phyloP scores from a whole-genome alignment of 148 eudicot species.

The Fagopyrum esculentum region DNA sequence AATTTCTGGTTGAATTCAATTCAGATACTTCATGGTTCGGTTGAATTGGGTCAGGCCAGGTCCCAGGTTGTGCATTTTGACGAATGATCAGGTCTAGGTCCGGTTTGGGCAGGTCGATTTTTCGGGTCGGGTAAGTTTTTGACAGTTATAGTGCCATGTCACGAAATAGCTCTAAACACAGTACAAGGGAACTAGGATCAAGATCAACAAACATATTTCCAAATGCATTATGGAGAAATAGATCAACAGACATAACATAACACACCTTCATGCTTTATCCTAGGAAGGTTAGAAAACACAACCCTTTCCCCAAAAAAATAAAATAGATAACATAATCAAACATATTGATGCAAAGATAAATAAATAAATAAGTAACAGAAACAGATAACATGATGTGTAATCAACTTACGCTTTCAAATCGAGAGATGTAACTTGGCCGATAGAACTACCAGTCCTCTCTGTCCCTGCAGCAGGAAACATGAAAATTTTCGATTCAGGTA shows the following conservation, averaged over 20 bases:
- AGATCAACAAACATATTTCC: neutral
- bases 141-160: neutral
- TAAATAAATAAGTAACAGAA: neutral
- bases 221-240: neutral
- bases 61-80: too few relatives aligned
- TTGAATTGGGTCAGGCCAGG: too few relatives aligned
- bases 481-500: neutral
- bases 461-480: slow-evolving; percentile 37
- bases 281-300: neutral
- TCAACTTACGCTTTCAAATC: slow-evolving; percentile 70
- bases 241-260: neutral
- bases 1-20: too few relatives aligned
- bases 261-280: neutral
- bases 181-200: neutral
- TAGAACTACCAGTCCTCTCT: slow-evolving; percentile 33
- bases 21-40: too few relatives aligned
- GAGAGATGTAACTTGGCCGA: slow-evolving; percentile 46
- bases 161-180: neutral
- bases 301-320: neutral
- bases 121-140: too few relatives aligned
- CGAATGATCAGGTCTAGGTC: too few relatives aligned
- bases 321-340: neutral
- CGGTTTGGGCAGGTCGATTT: too few relatives aligned
- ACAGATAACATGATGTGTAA: neutral
- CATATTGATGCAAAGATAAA: neutral